Percentiles rank a stretch among this genome's conserved stretches.
Evolutionary conservation across 2,329 filamentous ascomycete genomes (phyloP).

Genomic region (Ceratocystis huliohia): DNA sequence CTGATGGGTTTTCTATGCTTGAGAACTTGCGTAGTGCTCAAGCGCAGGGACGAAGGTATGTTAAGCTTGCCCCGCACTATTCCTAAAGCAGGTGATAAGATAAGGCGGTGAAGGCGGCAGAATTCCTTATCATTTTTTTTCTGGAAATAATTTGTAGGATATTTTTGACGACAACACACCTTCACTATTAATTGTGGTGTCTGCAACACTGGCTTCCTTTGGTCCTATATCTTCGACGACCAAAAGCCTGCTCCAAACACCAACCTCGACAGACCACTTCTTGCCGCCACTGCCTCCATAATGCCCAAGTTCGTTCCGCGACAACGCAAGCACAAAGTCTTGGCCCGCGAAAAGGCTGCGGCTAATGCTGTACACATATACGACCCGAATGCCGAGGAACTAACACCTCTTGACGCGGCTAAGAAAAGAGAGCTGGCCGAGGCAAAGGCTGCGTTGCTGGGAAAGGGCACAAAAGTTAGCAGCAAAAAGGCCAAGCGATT

Average conservation of each 20-base stretch:
- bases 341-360: constrained; percentile 47
- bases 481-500: constrained; percentile 54
- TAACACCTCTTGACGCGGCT: constrained; percentile 30
- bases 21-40: too few relatives aligned
- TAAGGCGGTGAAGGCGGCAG: constrained; percentile 26
- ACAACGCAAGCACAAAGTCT: constrained; percentile 55
- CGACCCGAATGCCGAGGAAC: constrained; percentile 30
- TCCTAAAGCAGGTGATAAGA: constrained; percentile 24
- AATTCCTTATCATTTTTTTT: constrained; percentile 24
- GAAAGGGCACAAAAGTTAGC: constrained; percentile 46
- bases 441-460: constrained; percentile 43
- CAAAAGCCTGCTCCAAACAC: too few relatives aligned
- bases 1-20: background rate
- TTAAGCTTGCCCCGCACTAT: constrained; percentile 28
- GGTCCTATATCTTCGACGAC: too few relatives aligned
- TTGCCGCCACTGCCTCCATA: constrained; percentile 3
- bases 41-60: too few relatives aligned
- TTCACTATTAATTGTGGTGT: too few relatives aligned
- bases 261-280: too few relatives aligned
- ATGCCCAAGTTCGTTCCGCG: constrained; percentile 43
- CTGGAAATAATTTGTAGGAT: background rate
- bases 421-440: constrained; percentile 37
- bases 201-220: too few relatives aligned
- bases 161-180: background rate
- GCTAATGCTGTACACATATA: constrained; percentile 30